A percentile compares a stretch with the other conserved stretches of the same genome.
Conservation (phyloP, 768 basidiomycete genomes). For the Mycena floridula region DNA sequence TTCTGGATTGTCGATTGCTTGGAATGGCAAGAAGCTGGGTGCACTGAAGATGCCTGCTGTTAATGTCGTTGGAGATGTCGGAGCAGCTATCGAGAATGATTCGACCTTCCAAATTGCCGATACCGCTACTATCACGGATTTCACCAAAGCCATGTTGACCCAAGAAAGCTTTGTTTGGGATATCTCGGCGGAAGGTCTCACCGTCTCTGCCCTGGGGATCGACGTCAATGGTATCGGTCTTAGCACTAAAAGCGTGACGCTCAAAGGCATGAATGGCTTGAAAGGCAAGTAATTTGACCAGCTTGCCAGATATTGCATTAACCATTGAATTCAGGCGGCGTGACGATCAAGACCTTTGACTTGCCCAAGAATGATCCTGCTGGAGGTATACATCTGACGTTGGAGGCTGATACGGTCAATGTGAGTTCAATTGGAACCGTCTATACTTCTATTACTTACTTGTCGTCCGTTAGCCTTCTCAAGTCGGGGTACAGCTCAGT, state of each 20-base stretch:
- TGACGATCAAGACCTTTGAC: slow-evolving; percentile 62
- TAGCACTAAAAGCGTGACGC: slow-evolving; percentile 48
- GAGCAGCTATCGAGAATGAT: slow-evolving; percentile 49
- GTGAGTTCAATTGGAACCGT: slow-evolving; percentile 27
- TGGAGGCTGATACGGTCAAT: slow-evolving; percentile 54
- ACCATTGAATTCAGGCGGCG: slow-evolving; percentile 28
- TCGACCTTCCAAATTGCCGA: slow-evolving; percentile 55
- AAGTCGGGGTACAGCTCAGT: slow-evolving; percentile 63
- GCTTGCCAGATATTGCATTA: no score
- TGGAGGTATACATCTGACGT: slow-evolving; percentile 64
- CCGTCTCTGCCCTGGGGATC: slow-evolving; percentile 36
- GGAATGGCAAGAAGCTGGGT: slow-evolving; percentile 53
- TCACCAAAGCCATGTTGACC: slow-evolving; percentile 63
- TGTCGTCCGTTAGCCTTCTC: slow-evolving; percentile 47
- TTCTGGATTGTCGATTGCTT: slow-evolving; percentile 52
- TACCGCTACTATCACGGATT: slow-evolving; percentile 50
- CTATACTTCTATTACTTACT: slow-evolving; percentile 1
- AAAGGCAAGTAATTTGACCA: no score
- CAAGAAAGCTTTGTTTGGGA: slow-evolving; percentile 65
- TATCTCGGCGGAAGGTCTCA: slow-evolving; percentile 59
- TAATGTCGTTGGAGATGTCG: slow-evolving; percentile 52
- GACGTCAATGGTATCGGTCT: slow-evolving; percentile 50
- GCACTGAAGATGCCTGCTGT: slow-evolving; percentile 56
- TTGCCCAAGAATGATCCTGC: slow-evolving; percentile 64
- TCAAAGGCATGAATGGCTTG: slow-evolving; percentile 69